A percentile compares a stretch with the other conserved stretches of the same genome.
phyloP scores from a whole-genome alignment of 495 filamentous ascomycete species.

The Penicillium lividum region DNA sequence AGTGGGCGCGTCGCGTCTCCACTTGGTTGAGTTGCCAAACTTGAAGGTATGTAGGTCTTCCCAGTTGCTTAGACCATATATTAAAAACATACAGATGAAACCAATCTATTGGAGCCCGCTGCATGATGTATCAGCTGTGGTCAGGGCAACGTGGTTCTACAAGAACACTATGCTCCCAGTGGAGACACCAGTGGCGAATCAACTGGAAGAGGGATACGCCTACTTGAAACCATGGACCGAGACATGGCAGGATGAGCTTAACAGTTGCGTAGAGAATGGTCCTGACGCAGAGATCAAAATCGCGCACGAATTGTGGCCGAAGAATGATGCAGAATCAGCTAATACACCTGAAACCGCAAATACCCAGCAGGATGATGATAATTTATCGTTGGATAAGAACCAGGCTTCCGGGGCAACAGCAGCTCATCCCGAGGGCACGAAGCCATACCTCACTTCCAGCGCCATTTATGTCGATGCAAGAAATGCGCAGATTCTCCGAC shows the following conservation, averaged over 20 bases:
- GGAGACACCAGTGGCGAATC: slow-evolving; percentile 85
- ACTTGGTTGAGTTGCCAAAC: slow-evolving; percentile 55
- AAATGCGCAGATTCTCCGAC: slow-evolving; percentile 77
- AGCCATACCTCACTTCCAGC: slow-evolving; percentile 66
- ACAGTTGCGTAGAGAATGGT: slow-evolving; percentile 87
- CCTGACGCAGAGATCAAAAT: slow-evolving; percentile 90
- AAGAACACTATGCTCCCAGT: slow-evolving; percentile 90
- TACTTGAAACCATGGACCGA: slow-evolving; percentile 87
- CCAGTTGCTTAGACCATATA: neutral
- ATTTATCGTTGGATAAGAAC: slow-evolving; percentile 32
- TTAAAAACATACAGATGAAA: slow-evolving; percentile 63
- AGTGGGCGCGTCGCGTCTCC: slow-evolving; percentile 76
- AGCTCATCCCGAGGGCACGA: slow-evolving; percentile 32
- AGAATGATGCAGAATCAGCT: slow-evolving; percentile 42
- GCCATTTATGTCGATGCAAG: slow-evolving; percentile 78
- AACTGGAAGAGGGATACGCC: slow-evolving; percentile 83
- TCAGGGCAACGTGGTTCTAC: slow-evolving; percentile 96
- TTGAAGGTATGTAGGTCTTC: slow-evolving; percentile 37
- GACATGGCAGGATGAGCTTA: slow-evolving; percentile 91
- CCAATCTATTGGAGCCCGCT: slow-evolving; percentile 99
- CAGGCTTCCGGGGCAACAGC: slow-evolving; percentile 44
- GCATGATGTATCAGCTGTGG: slow-evolving; percentile 79
- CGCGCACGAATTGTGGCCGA: slow-evolving; percentile 76
- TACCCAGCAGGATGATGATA: slow-evolving; percentile 19
- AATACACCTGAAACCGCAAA: slow-evolving; percentile 30